Percentiles rank a stretch among this genome's conserved stretches.
These are phyloP conservation scores for Abrus pulchellus DNA, from an alignment of 306 rosid genomes.

Conservation along the genomic window DNA sequence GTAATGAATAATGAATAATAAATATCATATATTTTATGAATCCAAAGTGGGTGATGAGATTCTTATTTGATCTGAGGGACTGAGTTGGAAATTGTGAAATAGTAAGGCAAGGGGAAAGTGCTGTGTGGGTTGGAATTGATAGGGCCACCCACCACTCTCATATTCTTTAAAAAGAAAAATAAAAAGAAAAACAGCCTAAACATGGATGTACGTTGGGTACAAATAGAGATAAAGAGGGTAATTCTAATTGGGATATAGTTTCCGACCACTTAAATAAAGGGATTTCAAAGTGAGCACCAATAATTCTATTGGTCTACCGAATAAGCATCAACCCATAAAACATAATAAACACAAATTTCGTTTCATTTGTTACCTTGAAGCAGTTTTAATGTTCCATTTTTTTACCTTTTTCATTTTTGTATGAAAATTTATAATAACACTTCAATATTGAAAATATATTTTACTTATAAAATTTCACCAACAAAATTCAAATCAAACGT, in stretches of 20 bases:
- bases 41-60: not conserved
- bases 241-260: not conserved
- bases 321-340: not conserved
- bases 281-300: conserved; percentile 19
- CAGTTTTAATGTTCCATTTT: not conserved
- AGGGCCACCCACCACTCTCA: not conserved
- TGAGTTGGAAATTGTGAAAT: not conserved
- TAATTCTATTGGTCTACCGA: conserved; percentile 6
- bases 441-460: too few species aligned
- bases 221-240: not conserved
- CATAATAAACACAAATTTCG: not conserved
- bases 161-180: not conserved
- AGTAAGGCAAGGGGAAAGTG: not conserved
- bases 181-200: not conserved
- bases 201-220: not conserved
- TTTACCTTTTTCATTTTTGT: not conserved
- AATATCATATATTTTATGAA: too few species aligned
- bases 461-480: not conserved
- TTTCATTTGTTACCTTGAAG: not conserved
- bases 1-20: too few species aligned
- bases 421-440: too few species aligned
- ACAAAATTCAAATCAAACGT: not conserved
- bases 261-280: conserved; percentile 9
- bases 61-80: not conserved
- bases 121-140: not conserved